These are phyloP conservation scores for Entomortierella beljakovae DNA, from an alignment of 192 early-diverging fungal genomes.

Conservation along the genomic window DNA sequence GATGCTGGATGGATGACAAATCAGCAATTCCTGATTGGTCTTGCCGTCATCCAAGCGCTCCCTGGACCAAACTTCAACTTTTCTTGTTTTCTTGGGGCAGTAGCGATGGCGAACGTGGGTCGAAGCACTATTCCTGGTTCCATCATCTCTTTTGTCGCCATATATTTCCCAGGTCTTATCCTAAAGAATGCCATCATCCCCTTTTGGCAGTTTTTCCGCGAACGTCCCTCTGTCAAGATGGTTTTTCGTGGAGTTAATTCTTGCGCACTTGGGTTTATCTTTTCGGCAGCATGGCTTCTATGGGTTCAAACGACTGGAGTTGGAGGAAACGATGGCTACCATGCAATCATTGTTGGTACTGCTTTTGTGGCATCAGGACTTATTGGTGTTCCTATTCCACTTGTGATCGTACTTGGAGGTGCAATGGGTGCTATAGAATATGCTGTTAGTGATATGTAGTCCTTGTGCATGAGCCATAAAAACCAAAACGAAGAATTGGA, in stretches of 20 bases:
- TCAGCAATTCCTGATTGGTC: constrained; percentile 70
- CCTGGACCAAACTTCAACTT: constrained; percentile 79
- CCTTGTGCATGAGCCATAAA: no score
- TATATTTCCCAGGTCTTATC: constrained; percentile 71
- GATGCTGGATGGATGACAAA: constrained; percentile 65
- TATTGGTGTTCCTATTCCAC: constrained; percentile 35
- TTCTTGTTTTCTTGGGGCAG: constrained; percentile 70
- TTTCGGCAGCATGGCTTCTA: constrained; percentile 71
- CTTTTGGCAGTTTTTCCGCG: constrained; percentile 67
- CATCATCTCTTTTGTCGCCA: constrained; percentile 64
- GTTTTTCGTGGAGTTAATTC: constrained; percentile 73
- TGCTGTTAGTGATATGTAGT: no score
- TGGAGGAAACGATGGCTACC: constrained; percentile 44
- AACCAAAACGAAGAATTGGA: no score
- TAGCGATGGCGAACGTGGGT: constrained; percentile 57
- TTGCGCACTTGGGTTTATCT: constrained; percentile 70
- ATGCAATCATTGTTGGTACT: constrained; percentile 44
- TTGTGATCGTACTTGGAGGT: constrained; percentile 51
- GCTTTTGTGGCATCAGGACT: constrained; percentile 49
- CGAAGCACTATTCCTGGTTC: constrained; percentile 58
- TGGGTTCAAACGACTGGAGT: constrained; percentile 35
- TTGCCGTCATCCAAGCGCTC: constrained; percentile 69
- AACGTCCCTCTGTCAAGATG: constrained; percentile 48
- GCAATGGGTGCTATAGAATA: constrained; percentile 55
- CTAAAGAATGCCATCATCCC: constrained; percentile 70